Evolutionary conservation across 805 yeast genomes (phyloP).

Genomic region (Peterozyma xylosa): DNA sequence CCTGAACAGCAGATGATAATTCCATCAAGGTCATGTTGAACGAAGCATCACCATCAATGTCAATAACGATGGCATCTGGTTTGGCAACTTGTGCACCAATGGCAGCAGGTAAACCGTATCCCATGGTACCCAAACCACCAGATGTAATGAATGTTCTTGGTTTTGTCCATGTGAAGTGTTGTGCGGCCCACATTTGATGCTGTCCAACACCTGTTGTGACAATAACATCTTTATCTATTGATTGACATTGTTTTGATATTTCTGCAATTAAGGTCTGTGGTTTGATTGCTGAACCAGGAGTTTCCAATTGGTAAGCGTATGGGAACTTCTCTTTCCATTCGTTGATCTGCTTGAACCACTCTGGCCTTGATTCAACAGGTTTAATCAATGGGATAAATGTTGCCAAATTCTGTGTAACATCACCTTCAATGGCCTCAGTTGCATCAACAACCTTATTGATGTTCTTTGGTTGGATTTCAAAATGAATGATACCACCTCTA

Average conservation of each 20-base stretch:
- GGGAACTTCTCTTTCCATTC: conserved; percentile 88
- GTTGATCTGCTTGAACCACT: conserved; percentile 70
- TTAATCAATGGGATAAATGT: conserved; percentile 65
- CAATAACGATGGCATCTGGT: conserved; percentile 93
- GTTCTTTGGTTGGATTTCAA: conserved; percentile 93
- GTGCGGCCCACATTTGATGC: conserved; percentile 99
- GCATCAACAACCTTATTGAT: conserved; percentile 96
- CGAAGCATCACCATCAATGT: conserved; percentile 98
- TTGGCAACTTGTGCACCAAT: conserved; percentile 96
- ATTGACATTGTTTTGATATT: conserved; percentile 63
- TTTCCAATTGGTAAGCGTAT: conserved; percentile 72
- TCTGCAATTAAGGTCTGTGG: conserved; percentile 89
- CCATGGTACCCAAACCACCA: conserved; percentile 99
- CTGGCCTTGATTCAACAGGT: conserved; percentile 54
- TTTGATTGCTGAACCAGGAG: conserved; percentile 72
- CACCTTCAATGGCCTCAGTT: conserved; percentile 95
- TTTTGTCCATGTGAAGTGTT: conserved; percentile 86
- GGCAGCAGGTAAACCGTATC: conserved; percentile 94
- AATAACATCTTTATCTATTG: conserved; percentile 64
- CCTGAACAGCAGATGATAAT: conserved; percentile 91
- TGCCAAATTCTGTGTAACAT: conserved; percentile 73
- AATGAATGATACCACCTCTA: conserved; percentile 94
- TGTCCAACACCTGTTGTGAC: conserved; percentile 99
- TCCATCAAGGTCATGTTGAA: conserved; percentile 96
- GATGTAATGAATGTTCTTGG: conserved; percentile 96